Conservation (phyloP, 2,329 filamentous ascomycete genomes). For the Thermothelomyces thermophilus region DNA sequence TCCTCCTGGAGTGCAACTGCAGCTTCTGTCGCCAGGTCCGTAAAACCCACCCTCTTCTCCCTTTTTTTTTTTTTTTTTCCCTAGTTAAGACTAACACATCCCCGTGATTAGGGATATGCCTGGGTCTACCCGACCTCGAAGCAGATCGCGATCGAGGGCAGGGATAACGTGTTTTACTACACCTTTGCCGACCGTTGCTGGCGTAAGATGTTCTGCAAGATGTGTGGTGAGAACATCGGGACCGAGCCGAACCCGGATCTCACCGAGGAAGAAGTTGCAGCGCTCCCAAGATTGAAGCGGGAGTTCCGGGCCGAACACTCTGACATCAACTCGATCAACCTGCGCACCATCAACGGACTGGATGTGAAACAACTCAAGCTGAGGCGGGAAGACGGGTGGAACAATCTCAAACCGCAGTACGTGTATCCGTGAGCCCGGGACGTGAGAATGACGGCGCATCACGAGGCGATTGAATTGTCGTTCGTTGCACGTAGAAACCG, state of each 20-base stretch:
- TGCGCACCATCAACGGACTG: constrained; percentile 35
- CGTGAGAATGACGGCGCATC: too few species aligned
- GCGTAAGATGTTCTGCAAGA: constrained; percentile 43
- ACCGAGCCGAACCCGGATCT: constrained; percentile 27
- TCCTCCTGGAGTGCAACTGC: constrained; percentile 43
- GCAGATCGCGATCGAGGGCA: constrained; percentile 36
- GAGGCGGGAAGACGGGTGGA: constrained; percentile 26
- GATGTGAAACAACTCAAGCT: constrained; percentile 29
- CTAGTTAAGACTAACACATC: neutral
- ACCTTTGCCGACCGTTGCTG: constrained; percentile 29
- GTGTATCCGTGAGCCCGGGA: constrained; percentile 34
- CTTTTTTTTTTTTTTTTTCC: neutral
- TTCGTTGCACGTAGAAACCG: too few species aligned
- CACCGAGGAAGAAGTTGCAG: constrained; percentile 33
- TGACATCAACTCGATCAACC: constrained; percentile 32
- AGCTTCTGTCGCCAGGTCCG: constrained; percentile 41
- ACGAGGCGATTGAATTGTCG: too few species aligned
- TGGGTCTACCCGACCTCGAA: constrained; percentile 40
- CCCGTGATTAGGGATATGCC: constrained; percentile 34
- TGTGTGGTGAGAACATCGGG: constrained; percentile 40
- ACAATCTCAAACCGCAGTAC: constrained; percentile 30
- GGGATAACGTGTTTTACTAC: constrained; percentile 36
- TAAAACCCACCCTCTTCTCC: constrained; percentile 10
- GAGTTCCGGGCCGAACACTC: constrained; percentile 17
- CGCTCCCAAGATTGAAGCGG: constrained; percentile 27